phyloP scores from a whole-genome alignment of 805 yeast genomes.

The Zygosaccharomyces kombuchaensis region DNA sequence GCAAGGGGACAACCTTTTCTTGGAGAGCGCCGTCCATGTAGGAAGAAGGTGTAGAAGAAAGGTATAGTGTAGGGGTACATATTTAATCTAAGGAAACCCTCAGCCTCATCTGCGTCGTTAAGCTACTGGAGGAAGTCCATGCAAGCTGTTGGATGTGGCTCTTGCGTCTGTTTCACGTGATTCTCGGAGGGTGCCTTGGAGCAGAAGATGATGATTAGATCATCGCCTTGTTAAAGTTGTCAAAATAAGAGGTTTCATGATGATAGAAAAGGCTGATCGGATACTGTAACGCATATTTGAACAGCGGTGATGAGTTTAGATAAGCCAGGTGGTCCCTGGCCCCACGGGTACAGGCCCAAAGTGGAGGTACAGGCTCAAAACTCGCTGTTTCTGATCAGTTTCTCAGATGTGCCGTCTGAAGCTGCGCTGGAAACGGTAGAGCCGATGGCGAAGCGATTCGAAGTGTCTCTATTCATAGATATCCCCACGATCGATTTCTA shows the following conservation, averaged over 20 bases:
- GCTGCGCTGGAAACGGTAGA: neutral
- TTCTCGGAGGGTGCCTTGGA: neutral
- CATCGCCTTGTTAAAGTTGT: neutral
- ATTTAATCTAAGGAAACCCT: too few relatives aligned
- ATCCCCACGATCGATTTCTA: constrained; percentile 36
- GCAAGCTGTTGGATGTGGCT: neutral
- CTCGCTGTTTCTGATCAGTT: constrained; percentile 28
- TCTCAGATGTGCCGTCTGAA: constrained; percentile 26
- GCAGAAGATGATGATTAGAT: constrained; percentile 4
- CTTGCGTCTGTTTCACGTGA: constrained; percentile 1
- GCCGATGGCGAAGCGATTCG: constrained; percentile 14
- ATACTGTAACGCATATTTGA: neutral
- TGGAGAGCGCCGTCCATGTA: neutral
- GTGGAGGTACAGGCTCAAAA: constrained; percentile 29
- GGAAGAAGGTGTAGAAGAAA: neutral
- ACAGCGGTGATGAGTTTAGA: neutral
- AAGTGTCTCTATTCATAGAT: constrained; percentile 29
- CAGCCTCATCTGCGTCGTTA: too few relatives aligned
- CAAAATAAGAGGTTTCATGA: neutral
- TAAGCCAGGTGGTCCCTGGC: constrained; percentile 3
- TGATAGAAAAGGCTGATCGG: neutral
- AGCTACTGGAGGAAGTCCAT: neutral
- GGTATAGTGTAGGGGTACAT: neutral
- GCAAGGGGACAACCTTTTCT: neutral
- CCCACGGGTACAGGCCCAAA: constrained; percentile 18